These are phyloP conservation scores for Carnegiea gigantea DNA, from an alignment of 179 eudicot species.

Conservation along the genomic window DNA sequence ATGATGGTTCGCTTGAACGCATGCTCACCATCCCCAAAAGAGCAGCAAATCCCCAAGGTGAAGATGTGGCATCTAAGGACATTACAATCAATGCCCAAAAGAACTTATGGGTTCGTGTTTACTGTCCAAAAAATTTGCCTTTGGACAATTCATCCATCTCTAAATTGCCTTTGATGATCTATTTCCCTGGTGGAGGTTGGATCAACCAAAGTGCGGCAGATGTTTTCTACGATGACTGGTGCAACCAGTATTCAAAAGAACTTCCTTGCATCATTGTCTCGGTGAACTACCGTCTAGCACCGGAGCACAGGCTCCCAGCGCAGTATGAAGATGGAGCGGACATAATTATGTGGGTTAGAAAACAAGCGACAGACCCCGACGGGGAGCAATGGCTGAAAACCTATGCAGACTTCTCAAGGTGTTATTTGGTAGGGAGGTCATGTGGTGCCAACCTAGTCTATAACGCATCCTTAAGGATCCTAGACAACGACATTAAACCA, in stretches of 20 bases:
- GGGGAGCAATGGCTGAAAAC: constrained; percentile 61
- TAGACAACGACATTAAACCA: constrained; percentile 40
- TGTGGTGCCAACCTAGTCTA: constrained; percentile 66
- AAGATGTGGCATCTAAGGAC: constrained; percentile 40
- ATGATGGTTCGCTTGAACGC: constrained; percentile 41
- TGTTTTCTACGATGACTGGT: constrained; percentile 26
- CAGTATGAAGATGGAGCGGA: constrained; percentile 53
- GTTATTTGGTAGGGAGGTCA: constrained; percentile 47
- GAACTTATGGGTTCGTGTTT: constrained; percentile 37
- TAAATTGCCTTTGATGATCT: constrained; percentile 40
- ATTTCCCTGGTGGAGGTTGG: constrained; percentile 56
- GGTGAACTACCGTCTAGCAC: constrained; percentile 34
- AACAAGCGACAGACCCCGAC: constrained; percentile 28
- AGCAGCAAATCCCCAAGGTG: constrained; percentile 28
- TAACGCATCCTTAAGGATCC: constrained; percentile 41
- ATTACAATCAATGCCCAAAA: constrained; percentile 29
- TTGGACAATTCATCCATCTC: constrained; percentile 30
- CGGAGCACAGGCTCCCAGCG: constrained; percentile 35
- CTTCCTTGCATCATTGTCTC: constrained; percentile 28
- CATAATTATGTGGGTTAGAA: constrained; percentile 45
- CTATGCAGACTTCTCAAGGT: constrained; percentile 48
- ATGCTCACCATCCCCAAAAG: constrained; percentile 5
- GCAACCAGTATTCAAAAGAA: constrained; percentile 13
- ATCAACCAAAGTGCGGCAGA: constrained; percentile 30
- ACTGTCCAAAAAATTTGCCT: constrained; percentile 35